These are phyloP conservation scores for Pulveroboletus sp. DNA, from an alignment of 768 basidiomycete species.

Conservation along the genomic window DNA sequence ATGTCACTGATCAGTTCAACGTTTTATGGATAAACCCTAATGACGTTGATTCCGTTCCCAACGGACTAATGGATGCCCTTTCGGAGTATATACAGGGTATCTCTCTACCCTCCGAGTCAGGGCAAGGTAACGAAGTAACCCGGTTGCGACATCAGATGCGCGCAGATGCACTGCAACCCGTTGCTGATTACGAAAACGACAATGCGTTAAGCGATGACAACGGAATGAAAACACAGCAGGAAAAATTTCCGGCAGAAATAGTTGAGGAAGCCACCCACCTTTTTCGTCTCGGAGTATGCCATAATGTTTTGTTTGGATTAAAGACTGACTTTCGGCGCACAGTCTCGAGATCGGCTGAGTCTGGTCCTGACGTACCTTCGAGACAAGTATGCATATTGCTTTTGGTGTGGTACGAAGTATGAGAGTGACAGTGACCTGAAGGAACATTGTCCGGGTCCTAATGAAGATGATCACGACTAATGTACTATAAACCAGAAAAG, in stretches of 20 bases:
- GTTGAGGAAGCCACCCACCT: conserved; percentile 67
- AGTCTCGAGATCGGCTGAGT: conserved; percentile 70
- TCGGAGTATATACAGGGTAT: conserved; percentile 34
- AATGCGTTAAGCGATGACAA: conserved; percentile 23
- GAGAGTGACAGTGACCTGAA: conserved; percentile 55
- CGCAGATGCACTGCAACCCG: conserved; percentile 61
- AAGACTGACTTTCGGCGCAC: conserved; percentile 13
- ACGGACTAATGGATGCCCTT: conserved; percentile 58
- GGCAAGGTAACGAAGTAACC: conserved; percentile 30
- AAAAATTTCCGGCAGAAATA: conserved; percentile 47
- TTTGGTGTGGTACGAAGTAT: conserved; percentile 86
- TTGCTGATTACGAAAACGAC: conserved; percentile 34
- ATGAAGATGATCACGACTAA: conserved; percentile 80
- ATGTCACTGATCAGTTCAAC: conserved; percentile 56
- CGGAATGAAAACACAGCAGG: conserved; percentile 21
- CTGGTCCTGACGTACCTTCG: conserved; percentile 73
- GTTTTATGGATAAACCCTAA: conserved; percentile 73
- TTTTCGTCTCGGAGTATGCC: conserved; percentile 57
- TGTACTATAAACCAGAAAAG: neutral
- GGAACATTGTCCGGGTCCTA: conserved; percentile 65
- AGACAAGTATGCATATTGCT: conserved; percentile 69
- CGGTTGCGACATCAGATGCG: conserved; percentile 74
- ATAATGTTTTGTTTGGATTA: conserved; percentile 3
- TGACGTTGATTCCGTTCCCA: conserved; percentile 61
- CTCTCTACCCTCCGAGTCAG: conserved; percentile 4